Percentiles rank a stretch among this genome's conserved stretches.
phyloP scores from a whole-genome alignment of 495 filamentous ascomycete species.

The Neurospora sublineolata region DNA sequence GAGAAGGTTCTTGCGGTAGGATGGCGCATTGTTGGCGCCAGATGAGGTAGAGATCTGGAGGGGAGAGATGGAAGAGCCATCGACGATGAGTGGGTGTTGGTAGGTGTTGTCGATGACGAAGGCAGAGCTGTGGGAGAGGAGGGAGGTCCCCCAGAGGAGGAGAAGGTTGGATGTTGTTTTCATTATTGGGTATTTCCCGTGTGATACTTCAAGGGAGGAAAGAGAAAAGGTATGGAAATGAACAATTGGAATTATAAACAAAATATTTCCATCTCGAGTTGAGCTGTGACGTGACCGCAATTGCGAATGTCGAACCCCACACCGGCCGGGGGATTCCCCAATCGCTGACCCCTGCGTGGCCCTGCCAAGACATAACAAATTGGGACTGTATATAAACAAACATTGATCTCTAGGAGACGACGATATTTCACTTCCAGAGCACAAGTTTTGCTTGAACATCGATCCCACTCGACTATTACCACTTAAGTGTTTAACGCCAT shows the following conservation, averaged over 20 bases:
- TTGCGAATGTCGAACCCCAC: not conserved
- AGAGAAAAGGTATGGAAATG: not conserved
- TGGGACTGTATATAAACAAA: not conserved
- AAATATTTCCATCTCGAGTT: not conserved
- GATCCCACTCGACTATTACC: not conserved
- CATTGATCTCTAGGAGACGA: not conserved
- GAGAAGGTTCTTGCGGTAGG: conserved; percentile 45
- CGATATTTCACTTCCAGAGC: not conserved
- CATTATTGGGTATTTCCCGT: not conserved
- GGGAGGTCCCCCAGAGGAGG: not conserved
- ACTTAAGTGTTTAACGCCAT: not conserved
- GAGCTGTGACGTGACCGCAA: not conserved
- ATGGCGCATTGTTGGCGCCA: conserved; percentile 4
- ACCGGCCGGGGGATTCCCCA: not conserved
- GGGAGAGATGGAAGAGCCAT: not conserved
- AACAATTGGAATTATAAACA: not conserved
- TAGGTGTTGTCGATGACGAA: not conserved
- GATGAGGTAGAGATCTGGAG: not conserved
- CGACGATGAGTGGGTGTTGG: not conserved
- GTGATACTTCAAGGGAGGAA: not conserved
- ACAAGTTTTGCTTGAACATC: not conserved
- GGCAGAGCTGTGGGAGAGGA: not conserved
- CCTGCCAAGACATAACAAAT: not conserved
- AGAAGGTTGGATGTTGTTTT: not conserved
- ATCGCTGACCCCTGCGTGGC: not conserved